These are phyloP conservation scores for Drechslerella dactyloides DNA, from an alignment of 2,329 filamentous ascomycete genomes.

Conservation along the genomic window DNA sequence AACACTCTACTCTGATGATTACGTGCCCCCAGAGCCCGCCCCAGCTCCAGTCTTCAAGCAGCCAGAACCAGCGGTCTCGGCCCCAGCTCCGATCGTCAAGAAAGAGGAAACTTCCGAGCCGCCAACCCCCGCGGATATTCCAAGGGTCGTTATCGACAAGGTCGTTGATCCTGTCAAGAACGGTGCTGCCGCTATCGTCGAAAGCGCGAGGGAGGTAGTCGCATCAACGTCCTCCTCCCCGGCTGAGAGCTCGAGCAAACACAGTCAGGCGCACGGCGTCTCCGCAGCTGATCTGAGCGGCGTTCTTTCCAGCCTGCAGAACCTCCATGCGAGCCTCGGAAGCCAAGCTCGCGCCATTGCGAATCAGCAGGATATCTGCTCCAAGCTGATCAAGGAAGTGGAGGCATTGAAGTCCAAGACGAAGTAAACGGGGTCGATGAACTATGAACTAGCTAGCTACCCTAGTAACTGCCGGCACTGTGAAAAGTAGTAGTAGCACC, in stretches of 20 bases:
- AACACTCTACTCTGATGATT: conserved; percentile 71
- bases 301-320: conserved; percentile 43
- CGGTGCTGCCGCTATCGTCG: conserved; percentile 67
- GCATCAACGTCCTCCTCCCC: conserved; percentile 55
- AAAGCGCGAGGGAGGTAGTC: conserved; percentile 69
- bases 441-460: neutral
- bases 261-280: conserved; percentile 45
- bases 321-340: conserved; percentile 32
- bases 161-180: conserved; percentile 76
- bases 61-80: conserved; percentile 57
- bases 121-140: conserved; percentile 79
- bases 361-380: conserved; percentile 47
- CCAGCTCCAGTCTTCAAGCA: conserved; percentile 59
- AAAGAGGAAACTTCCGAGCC: conserved; percentile 79
- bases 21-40: conserved; percentile 60
- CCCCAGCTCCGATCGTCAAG: conserved; percentile 65
- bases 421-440: conserved; percentile 11
- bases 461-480: neutral
- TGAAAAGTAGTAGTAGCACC: conserved; percentile 2
- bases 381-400: conserved; percentile 48
- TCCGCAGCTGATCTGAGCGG: conserved; percentile 46
- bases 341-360: conserved; percentile 34
- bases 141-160: conserved; percentile 63
- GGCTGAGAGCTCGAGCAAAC: conserved; percentile 48
- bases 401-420: conserved; percentile 40